Conservation (phyloP, 2,329 filamentous ascomycete species). For the Gaeumannomyces sp. region DNA sequence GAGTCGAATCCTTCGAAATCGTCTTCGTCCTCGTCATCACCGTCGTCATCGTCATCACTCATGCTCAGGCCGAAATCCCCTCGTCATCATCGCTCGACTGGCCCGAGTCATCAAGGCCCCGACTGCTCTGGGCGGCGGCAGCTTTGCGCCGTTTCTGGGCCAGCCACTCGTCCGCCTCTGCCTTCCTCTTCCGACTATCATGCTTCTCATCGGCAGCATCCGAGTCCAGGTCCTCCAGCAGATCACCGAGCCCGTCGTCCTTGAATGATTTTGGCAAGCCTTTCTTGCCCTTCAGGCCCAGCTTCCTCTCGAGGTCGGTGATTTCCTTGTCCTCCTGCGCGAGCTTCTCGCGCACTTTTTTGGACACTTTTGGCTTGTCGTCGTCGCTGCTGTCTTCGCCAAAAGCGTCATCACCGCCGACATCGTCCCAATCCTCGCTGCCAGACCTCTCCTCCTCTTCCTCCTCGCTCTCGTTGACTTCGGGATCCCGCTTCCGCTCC, state of each 20-base stretch:
- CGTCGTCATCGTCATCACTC: constrained; percentile 20
- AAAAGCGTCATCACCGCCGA: constrained; percentile 20
- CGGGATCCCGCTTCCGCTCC: not conserved
- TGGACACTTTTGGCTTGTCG: constrained; percentile 21
- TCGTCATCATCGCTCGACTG: constrained; percentile 22
- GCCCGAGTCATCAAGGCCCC: constrained; percentile 22
- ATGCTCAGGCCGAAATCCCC: constrained; percentile 14
- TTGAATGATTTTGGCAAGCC: constrained; percentile 65
- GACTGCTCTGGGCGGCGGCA: constrained; percentile 20
- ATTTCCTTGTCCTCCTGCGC: constrained; percentile 85
- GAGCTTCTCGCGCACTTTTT: constrained; percentile 53
- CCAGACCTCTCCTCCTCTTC: constrained; percentile 21
- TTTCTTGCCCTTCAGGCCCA: constrained; percentile 76
- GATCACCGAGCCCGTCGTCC: constrained; percentile 75
- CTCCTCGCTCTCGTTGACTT: constrained; percentile 4
- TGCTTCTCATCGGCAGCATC: constrained; percentile 41
- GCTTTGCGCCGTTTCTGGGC: constrained; percentile 50
- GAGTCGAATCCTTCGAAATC: constrained; percentile 35
- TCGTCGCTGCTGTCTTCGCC: constrained; percentile 16
- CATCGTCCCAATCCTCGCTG: constrained; percentile 19
- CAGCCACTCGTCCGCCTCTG: constrained; percentile 55
- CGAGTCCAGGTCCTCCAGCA: constrained; percentile 61
- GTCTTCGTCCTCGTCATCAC: constrained; percentile 25
- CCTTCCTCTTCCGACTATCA: constrained; percentile 56
- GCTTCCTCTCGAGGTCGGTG: constrained; percentile 74